A percentile compares a stretch with the other conserved stretches of the same genome.
These are phyloP conservation scores for Solidago caesia DNA, from an alignment of 129 eudicot species.

Conservation along the genomic window DNA sequence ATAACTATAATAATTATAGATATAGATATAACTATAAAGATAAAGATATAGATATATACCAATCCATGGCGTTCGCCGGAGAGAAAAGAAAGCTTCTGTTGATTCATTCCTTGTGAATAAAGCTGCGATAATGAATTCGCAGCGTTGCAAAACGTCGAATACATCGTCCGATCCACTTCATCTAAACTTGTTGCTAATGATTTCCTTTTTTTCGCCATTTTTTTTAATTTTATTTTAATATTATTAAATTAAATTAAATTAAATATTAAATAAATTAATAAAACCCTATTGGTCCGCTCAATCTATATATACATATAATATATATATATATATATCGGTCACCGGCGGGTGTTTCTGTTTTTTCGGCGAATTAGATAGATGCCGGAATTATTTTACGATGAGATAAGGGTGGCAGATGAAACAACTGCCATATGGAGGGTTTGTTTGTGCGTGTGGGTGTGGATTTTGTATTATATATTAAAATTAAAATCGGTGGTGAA, in stretches of 20 bases:
- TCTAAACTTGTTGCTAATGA: conserved; percentile 51
- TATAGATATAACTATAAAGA: not conserved
- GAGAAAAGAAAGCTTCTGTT: conserved; percentile 50
- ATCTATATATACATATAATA: not conserved
- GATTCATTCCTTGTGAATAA: conserved; percentile 51
- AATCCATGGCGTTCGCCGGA: conserved; percentile 69
- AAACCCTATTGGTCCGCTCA: too few relatives aligned
- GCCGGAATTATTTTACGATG: too few relatives aligned
- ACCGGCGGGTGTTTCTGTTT: too few relatives aligned
- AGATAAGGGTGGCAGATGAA: too few relatives aligned
- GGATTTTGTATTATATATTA: too few relatives aligned
- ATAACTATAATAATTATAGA: not conserved
- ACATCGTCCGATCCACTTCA: conserved; percentile 68
- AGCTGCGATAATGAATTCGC: conserved; percentile 66
- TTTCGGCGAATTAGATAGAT: too few relatives aligned
- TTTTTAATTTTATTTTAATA: not conserved
- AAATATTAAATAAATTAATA: not conserved
- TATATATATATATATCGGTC: too few relatives aligned
- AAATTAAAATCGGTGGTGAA: too few relatives aligned
- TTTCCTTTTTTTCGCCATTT: conserved; percentile 57
- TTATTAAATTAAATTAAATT: not conserved
- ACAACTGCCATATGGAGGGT: too few relatives aligned
- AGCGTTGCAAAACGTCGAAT: conserved; percentile 50
- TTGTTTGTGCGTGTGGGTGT: too few relatives aligned
- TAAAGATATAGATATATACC: conserved; percentile 26